Conservation (phyloP, 441 rosid species). For the Sinapis alba region DNA sequence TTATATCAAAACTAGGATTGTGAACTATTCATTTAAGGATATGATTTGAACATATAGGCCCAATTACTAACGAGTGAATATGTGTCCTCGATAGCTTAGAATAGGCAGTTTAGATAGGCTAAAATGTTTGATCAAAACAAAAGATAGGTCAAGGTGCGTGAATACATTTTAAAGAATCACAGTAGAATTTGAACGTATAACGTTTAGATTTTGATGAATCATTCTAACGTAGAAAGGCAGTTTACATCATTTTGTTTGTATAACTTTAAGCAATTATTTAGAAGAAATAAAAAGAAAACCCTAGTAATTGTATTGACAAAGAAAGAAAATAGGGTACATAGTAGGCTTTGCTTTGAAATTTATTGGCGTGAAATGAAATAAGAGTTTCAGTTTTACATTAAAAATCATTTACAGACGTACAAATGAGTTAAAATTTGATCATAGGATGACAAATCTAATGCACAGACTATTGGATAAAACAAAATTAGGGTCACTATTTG, state of each 20-base stretch:
- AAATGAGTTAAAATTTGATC: not conserved
- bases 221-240: not conserved
- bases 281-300: not conserved
- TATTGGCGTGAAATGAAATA: not conserved
- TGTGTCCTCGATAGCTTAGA: not conserved
- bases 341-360: not conserved
- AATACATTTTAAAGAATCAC: not conserved
- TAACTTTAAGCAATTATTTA: not conserved
- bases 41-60: not conserved
- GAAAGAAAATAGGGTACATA: conserved; percentile 1
- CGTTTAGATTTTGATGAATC: not conserved
- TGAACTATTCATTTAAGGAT: not conserved
- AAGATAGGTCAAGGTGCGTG: not conserved
- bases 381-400: not conserved
- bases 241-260: not conserved
- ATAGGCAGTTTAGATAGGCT: not conserved
- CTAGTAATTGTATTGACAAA: not conserved
- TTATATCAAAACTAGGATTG: not conserved
- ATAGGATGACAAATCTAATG: not conserved
- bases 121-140: not conserved
- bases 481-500: not conserved
- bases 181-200: not conserved
- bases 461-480: not conserved
- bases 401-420: not conserved
- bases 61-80: not conserved